Evolutionary conservation across 768 basidiomycete genomes (phyloP), one percentile per base, ranked within the genome.

Genomic region (Dacryopinax primogenitus): DNA sequence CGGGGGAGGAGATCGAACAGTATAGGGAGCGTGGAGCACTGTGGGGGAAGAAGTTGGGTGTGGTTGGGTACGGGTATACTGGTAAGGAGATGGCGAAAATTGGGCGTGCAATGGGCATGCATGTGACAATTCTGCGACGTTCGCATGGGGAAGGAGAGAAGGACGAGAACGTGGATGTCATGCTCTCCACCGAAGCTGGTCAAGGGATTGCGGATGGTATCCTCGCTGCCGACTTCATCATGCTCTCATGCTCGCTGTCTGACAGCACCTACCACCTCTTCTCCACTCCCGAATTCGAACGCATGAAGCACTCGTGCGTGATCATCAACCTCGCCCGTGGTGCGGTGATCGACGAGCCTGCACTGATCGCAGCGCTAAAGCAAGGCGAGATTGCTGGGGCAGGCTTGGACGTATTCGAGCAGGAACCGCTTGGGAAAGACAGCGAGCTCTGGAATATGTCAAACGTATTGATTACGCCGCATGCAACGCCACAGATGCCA

Each of bases 261-360:
- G 41, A 44, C 41, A 44, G 6, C 7, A 73, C 73, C 0, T 51
- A 64, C 16, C 62, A 67, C 3, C 15, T 73, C 33, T 70, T 75
- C 30, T 64, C 66, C 0, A 63, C 64, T 18, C 21, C 23, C 0
- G 80, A 84, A 35, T 84, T 85, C 1, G 74, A 87, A 7, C 77
- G 86, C 61, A 78, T 79, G 69, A 93, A 88, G 77, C 83, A 81
- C 44, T 87, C 87, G 2, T 80, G 84, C 1, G 80, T 91, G 63
- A 82, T 93, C 70, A 82, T 92, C 67, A 93, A 93, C 74, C 92
- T 90, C 1, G 90, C 92, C 23, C 78, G 93, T n/a, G 93, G 93
- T 11, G 92, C 87, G 71, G 84, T 95, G 26, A 81, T 95, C 36
- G 89, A 95, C 68, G 91, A 95, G 75, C 83, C 82, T 2, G 93